Conservation (phyloP, 768 basidiomycete species). For the Amanita rimosa region DNA sequence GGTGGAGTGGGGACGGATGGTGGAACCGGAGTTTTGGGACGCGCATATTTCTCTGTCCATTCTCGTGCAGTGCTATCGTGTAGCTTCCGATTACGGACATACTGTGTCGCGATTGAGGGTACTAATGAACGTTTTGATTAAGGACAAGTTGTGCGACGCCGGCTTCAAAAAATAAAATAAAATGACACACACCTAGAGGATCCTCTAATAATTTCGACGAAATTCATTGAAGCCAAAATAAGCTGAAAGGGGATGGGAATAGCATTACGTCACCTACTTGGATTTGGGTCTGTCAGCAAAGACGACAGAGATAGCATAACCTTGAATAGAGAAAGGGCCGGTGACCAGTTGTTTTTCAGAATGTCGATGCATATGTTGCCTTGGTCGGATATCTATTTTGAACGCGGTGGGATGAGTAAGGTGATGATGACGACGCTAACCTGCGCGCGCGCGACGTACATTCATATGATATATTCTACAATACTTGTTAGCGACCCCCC, state of each 20-base stretch:
- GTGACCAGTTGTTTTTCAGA: conserved; percentile 90
- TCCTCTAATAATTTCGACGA: too few species aligned
- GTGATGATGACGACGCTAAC: conserved; percentile 1
- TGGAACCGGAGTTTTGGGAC: conserved; percentile 19
- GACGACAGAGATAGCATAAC: conserved; percentile 90
- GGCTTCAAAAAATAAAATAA: too few species aligned
- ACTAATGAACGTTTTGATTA: conserved; percentile 24
- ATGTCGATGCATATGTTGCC: conserved; percentile 84
- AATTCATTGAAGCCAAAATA: too few species aligned
- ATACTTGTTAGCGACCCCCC: neutral
- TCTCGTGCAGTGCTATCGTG: conserved; percentile 72
- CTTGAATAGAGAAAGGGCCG: conserved; percentile 88
- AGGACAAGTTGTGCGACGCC: neutral
- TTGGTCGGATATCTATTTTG: conserved; percentile 57
- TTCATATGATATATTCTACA: conserved; percentile 85
- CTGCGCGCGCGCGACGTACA: conserved; percentile 19
- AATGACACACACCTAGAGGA: conserved; percentile 56
- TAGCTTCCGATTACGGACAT: conserved; percentile 46
- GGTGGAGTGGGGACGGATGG: conserved; percentile 14
- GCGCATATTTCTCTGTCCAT: conserved; percentile 68
- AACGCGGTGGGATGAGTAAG: neutral
- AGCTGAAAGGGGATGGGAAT: neutral
- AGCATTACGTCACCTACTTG: conserved; percentile 40
- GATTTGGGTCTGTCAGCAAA: conserved; percentile 89
- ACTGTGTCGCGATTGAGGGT: conserved; percentile 63